Evolutionary conservation across 1,139 yeast species (phyloP), one percentile per base, ranked within the genome.

Genomic region (Taphrina deformans): DNA sequence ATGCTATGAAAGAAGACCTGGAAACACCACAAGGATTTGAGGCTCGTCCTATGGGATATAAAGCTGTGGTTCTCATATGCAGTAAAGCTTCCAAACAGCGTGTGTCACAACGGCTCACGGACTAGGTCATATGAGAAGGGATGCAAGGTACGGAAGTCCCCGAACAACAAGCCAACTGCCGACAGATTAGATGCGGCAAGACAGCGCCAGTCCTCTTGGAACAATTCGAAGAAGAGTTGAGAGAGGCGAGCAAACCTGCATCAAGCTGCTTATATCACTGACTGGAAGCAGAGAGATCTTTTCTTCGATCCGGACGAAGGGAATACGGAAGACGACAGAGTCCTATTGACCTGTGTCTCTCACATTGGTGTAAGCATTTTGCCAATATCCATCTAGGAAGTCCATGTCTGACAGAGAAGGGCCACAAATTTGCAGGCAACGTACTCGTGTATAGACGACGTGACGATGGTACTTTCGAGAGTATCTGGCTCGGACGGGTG

Each of bases 371-470:
- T 48, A 33, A 35, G 52, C 9, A 16, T 27, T 52, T 35, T n/a
- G 2, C 10, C 21, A 31, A 4, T 18, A 18, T 5, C 33, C 7
- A n/a, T 21, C 24, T 24, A 16, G 33, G 14, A n/a, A n/a, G n/a
- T n/a, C n/a, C 33, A 27, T 4, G 53, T 10, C 18, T 26, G 18
- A 26, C 53, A n/a, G 10, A n/a, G 23, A 5, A 51, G 62, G 62
- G 63, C 14, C 63, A 58, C 38, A 46, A 53, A 33, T 61, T 61
- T 29, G 62, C 66, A 12, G 66, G 66, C 24, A 63, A 63, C 16
- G 66, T 63, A 7, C 18, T 63, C 21, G 44, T 63, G 48, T 56
- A 63, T 18, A 31, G 63, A 21, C 40, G 41, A 27, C 21, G 24
- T 21, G 33, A 45, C 16, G 31, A 12, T 5, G 60, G 65, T 14